Percentiles rank a stretch among this genome's conserved stretches.
phyloP scores from a whole-genome alignment of 495 filamentous ascomycete genomes.

The Penicillium verhagenii region DNA sequence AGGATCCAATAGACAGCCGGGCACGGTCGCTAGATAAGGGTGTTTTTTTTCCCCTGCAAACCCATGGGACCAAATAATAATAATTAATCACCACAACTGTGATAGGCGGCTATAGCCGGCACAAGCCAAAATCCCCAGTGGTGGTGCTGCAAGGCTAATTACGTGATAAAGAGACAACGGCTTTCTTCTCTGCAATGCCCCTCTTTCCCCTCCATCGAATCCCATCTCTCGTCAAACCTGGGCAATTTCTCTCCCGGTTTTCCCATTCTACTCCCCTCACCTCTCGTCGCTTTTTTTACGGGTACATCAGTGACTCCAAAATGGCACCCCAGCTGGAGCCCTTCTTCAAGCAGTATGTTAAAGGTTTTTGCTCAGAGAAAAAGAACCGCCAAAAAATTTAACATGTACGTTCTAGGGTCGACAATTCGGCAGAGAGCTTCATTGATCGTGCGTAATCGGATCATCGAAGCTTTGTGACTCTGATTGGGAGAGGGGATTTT shows the following conservation, averaged over 20 bases:
- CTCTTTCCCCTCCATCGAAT: slow-evolving; percentile 41
- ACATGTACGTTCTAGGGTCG: slow-evolving; percentile 55
- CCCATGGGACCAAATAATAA: neutral
- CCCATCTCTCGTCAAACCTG: slow-evolving; percentile 28
- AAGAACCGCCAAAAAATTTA: neutral
- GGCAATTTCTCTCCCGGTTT: slow-evolving; percentile 22
- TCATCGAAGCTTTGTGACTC: slow-evolving; percentile 1
- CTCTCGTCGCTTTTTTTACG: slow-evolving; percentile 42
- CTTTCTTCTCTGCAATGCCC: slow-evolving; percentile 33
- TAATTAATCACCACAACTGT: slow-evolving; percentile 4
- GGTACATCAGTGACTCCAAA: slow-evolving; percentile 50
- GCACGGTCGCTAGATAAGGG: neutral
- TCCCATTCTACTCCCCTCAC: slow-evolving; percentile 10
- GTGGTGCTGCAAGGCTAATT: slow-evolving; percentile 18
- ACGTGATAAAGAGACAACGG: slow-evolving; percentile 28
- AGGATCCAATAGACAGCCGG: too few species aligned
- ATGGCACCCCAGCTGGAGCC: slow-evolving; percentile 84
- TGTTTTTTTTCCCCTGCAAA: neutral
- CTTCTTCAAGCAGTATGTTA: slow-evolving; percentile 74
- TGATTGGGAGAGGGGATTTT: neutral
- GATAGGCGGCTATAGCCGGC: slow-evolving; percentile 27
- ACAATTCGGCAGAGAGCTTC: slow-evolving; percentile 74
- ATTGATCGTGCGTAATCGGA: slow-evolving; percentile 66
- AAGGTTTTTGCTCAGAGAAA: neutral
- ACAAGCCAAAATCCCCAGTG: neutral